Base-by-base conservation (phyloP, 176 grass and related monocot genomes). In the Juncus effusus region DNA sequence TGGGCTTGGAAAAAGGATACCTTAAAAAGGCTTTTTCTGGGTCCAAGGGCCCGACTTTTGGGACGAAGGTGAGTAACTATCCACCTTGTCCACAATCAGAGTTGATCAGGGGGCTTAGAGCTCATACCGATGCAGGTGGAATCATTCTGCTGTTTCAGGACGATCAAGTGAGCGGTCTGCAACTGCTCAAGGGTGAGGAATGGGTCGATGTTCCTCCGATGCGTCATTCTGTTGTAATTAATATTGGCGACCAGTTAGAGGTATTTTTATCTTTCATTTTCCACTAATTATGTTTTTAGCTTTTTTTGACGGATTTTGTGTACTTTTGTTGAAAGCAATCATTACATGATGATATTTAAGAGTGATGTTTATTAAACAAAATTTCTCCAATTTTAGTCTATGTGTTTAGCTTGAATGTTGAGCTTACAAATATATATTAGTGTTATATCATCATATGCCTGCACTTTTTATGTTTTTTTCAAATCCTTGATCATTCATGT, bases 191-290 rank as follows among this genome's bases (percentile, higher is more conserved):
- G 78, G 88, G 54, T 51, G 85, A 76, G 0, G 16, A 59, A 3
- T 97, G 93, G 93, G 73, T 92, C 11, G 85, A 92, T 62, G 93
- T 97, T 44, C 93, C 93, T 15, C 88, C 93, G 0, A 16, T 91
- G 54, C 79, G 67, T 61, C 77, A 89, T 76, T 70, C 87, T 77
- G 50, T 96, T 59, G 92, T 96, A 54, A 73, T 84, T 77, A 96
- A 96, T 76, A 82, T 93, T 73, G 94, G 94, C 42, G 94, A 99
- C 75, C 94, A 99, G 79, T 88, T 99, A 5, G 94, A 99, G 88
- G 82, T 83, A 4, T 3, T 42, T 40, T 39, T 5, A 9, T 1
- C 54, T 57, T 57, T 16, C 54, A 13, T 12, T 13, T 12, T 28
- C 19, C 19, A 28, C 47, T 8, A 54, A 13, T 54, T 7, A 68